Evolutionary conservation across 495 filamentous ascomycete species (phyloP), one percentile per base, ranked within the genome.

Genomic region (Daldinia grandis): DNA sequence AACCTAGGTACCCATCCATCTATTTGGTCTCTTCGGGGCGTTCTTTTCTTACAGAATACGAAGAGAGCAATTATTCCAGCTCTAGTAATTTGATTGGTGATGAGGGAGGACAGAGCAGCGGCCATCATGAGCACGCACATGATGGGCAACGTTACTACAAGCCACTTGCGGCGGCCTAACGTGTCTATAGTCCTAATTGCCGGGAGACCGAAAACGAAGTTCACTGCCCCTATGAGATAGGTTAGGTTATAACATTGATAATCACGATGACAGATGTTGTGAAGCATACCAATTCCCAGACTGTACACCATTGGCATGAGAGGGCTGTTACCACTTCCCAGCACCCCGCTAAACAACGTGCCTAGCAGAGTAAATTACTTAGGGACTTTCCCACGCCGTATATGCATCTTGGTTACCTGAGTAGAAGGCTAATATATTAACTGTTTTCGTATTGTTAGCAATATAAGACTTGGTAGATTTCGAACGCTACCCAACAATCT

Each of bases 111-210:
- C 25, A 76, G 47, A 35, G 74, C 67, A 1, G 68, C 74, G 15
- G 68, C 71, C 25, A 64, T 37, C 67, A 93, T 82, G 68, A 83
- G 84, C 5, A 91, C 66, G 1, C 83, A 74, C 88, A 93, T 90
- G 5, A 91, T 77, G 8, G 91, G 91, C 75, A 93, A 89, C 2
- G 91, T 93, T 0, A 83, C 81, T 10, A 93, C 84, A 0, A 93
- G 83, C 38, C 93, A 87, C 67, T 91, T 92, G 24, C 91, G 85
- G 4, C 91, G 86, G 6, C 91, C 91, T 60, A 91, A 89, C 1
- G 89, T 91, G 73, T 93, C 90, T 66, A 93, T 93, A 1, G 89
- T 91, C 76, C 87, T 88, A 38, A 93, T 79, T 24, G 91, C 90
- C 0, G 90, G 91, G 24, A 92, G 83, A 3, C 90, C 88, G 62